Evolutionary conservation across 1,139 yeast genomes (phyloP).

Genomic region (Eremothecium cymbalariae): DNA sequence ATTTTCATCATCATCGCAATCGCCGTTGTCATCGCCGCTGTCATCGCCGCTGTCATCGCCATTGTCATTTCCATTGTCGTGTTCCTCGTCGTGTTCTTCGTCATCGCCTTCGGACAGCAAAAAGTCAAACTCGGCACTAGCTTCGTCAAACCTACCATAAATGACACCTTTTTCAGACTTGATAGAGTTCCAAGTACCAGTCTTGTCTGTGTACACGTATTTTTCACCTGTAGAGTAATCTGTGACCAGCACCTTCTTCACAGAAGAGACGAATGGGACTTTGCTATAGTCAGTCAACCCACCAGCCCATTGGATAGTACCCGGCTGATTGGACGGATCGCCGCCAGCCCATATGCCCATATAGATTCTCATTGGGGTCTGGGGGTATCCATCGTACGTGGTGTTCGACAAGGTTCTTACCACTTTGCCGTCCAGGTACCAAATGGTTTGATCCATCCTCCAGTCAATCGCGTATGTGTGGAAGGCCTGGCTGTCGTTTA

Average conservation of each 20-base stretch:
- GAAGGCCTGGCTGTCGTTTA: conserved; percentile 47
- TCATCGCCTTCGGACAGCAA: too few relatives aligned
- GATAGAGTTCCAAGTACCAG: conserved; percentile 66
- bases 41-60: too few relatives aligned
- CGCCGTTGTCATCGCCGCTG: too few relatives aligned
- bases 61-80: too few relatives aligned
- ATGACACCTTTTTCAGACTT: conserved; percentile 54
- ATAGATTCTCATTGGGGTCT: conserved; percentile 63
- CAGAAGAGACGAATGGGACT: conserved; percentile 64
- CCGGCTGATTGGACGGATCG: conserved; percentile 53
- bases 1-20: too few relatives aligned
- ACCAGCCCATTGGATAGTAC: conserved; percentile 83
- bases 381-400: conserved; percentile 61
- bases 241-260: conserved; percentile 51
- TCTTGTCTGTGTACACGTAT: conserved; percentile 54
- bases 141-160: conserved; percentile 50
- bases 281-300: conserved; percentile 58
- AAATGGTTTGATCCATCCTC: conserved; percentile 52
- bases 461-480: conserved; percentile 81
- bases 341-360: conserved; percentile 83
- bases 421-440: conserved; percentile 53
- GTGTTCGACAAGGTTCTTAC: conserved; percentile 52
- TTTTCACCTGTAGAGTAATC: conserved; percentile 76
- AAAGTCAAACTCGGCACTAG: conserved; percentile 44
- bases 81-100: too few relatives aligned